Base-by-base conservation (phyloP, 345 rosid genomes). In the Tarenaya hassleriana region DNA sequence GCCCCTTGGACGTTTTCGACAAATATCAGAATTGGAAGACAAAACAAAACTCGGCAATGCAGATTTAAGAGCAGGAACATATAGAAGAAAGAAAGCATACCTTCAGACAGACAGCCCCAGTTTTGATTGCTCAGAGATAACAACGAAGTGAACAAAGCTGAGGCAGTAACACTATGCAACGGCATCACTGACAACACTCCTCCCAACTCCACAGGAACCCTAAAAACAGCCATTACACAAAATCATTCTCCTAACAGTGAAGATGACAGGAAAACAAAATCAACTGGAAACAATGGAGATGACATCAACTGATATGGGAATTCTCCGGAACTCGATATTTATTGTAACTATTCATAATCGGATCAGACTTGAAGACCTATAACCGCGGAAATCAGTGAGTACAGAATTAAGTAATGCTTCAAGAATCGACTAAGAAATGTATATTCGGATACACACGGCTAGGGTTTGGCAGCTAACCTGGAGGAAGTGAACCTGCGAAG, bases 41-140 rank as follows among this genome's bases (percentile, higher is more conserved):
- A n/a, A n/a, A n/a, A n/a, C n/a, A n/a, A n/a, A n/a, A n/a, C n/a
- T n/a, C n/a, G n/a, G n/a, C n/a, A n/a, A n/a, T n/a, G n/a, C n/a
- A n/a, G n/a, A n/a, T n/a, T n/a, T n/a, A n/a, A n/a, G n/a, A n/a
- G 29, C 9, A 50, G 38, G 16, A 38, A 40, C 34, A 60, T 16
- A 7, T 18, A 3, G 35, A 55, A 55, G 10, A 41, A 10, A 42
- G 46, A 9, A 11, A 10, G 34, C 48, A 51, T 71, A 90, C 94
- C 97, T 75, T 90, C 91, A 7, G 97, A 86, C 55, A 90, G 77
- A 66, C 94, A 86, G 7, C 97, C 82, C 96, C 98, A 91, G 49
- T 66, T 68, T 50, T 73, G 67, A 54, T 72, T 77, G 62, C 77
- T 80, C 69, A 86, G 54, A 46, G 94, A 80, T 47, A 84, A 79